Percentiles rank a stretch among this genome's conserved stretches.
Evolutionary conservation across 805 yeast genomes (phyloP).

Genomic region (Pichia heedii): DNA sequence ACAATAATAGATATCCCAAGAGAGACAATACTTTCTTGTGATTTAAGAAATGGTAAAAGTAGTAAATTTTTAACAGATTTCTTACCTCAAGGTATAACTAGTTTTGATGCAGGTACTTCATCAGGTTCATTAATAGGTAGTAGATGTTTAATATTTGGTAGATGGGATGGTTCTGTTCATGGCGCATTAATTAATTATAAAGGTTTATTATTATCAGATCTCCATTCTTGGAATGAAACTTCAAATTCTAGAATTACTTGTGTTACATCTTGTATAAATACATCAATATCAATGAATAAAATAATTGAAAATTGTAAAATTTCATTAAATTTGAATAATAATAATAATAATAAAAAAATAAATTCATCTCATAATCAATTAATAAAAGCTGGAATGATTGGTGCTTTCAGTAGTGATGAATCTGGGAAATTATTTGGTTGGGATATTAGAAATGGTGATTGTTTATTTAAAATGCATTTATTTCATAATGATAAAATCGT

Average conservation of each 20-base stretch:
- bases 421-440: constrained; percentile 24
- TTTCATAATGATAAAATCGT: constrained; percentile 7
- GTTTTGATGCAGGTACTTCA: constrained; percentile 17
- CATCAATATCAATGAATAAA: neutral
- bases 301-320: no score
- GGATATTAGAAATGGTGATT: constrained; percentile 22
- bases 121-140: constrained; percentile 9
- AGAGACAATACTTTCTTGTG: constrained; percentile 6
- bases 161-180: constrained; percentile 28
- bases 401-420: constrained; percentile 25
- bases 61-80: constrained; percentile 12
- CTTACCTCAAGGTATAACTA: constrained; percentile 25
- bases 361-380: constrained; percentile 13
- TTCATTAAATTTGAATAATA: no score
- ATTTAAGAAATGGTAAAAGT: constrained; percentile 10
- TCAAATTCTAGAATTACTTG: constrained; percentile 3
- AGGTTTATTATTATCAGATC: constrained; percentile 10
- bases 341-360: neutral
- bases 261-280: constrained; percentile 7
- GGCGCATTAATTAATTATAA: constrained; percentile 19
- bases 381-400: constrained; percentile 21
- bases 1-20: constrained; percentile 7
- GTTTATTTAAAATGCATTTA: neutral
- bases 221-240: constrained; percentile 3
- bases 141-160: constrained; percentile 23